phyloP scores from a whole-genome alignment of 805 yeast species.

The Saccharomycopsis schoenii region DNA sequence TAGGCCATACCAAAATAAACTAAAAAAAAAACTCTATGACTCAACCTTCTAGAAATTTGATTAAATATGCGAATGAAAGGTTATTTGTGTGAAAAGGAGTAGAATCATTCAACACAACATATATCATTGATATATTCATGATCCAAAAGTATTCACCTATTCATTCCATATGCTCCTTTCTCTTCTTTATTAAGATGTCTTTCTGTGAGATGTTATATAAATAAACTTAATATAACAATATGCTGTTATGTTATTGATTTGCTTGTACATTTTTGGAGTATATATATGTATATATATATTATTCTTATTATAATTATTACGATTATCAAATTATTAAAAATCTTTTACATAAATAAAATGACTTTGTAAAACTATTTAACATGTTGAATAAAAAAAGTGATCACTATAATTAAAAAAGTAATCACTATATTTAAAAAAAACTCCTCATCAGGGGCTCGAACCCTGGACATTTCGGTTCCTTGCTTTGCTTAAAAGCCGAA shows the following conservation, averaged over 20 bases:
- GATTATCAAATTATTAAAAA: not conserved
- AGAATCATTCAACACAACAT: no score
- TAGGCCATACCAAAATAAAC: not conserved
- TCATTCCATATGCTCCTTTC: no score
- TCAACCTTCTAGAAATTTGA: not conserved
- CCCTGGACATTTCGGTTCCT: slow-evolving; percentile 38
- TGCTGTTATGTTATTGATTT: not conserved
- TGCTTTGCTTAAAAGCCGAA: slow-evolving; percentile 41
- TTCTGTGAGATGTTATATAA: not conserved
- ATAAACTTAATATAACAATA: not conserved
- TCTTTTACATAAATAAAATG: no score
- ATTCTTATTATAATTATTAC: no score
- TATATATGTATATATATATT: not conserved
- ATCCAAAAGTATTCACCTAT: no score
- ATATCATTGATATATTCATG: no score
- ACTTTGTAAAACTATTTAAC: no score
- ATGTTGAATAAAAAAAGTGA: no score
- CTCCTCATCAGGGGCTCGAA: slow-evolving; percentile 35
- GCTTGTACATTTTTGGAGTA: not conserved
- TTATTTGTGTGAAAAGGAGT: no score
- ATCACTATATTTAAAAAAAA: not conserved
- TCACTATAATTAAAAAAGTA: not conserved
- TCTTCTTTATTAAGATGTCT: not conserved
- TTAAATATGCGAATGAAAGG: no score
- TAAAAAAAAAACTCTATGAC: not conserved